These are phyloP conservation scores for Chenopodium formosanum DNA, from an alignment of 148 eudicot genomes.

Conservation along the genomic window DNA sequence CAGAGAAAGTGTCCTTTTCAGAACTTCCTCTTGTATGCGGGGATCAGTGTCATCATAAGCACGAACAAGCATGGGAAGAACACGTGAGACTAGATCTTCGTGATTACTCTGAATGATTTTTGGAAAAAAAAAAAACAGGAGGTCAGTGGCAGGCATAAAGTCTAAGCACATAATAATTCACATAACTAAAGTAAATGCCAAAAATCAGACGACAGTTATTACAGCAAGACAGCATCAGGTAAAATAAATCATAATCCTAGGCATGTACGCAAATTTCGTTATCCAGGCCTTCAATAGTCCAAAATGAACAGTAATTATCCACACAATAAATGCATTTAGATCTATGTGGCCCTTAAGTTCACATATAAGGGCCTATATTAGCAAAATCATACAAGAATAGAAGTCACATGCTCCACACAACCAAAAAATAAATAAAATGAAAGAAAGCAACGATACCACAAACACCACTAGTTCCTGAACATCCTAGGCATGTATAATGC, in stretches of 20 bases:
- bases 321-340: background rate
- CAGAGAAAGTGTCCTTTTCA: constrained; percentile 71
- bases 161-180: background rate
- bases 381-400: background rate
- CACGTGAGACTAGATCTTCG: constrained; percentile 74
- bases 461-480: background rate
- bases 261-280: background rate
- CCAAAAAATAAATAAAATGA: no score
- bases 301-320: background rate
- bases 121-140: background rate
- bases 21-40: constrained; percentile 96
- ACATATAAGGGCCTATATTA: background rate
- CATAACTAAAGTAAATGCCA: background rate
- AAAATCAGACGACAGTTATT: background rate
- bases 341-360: background rate
- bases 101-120: constrained; percentile 52
- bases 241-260: background rate
- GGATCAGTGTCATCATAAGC: constrained; percentile 95
- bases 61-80: constrained; percentile 90
- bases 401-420: background rate
- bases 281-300: no score
- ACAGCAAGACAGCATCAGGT: background rate
- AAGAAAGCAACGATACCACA: no score
- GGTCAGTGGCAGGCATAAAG: background rate
- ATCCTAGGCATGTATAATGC: background rate